phyloP scores from a whole-genome alignment of 116 monocot species.

The Zostera marina region DNA sequence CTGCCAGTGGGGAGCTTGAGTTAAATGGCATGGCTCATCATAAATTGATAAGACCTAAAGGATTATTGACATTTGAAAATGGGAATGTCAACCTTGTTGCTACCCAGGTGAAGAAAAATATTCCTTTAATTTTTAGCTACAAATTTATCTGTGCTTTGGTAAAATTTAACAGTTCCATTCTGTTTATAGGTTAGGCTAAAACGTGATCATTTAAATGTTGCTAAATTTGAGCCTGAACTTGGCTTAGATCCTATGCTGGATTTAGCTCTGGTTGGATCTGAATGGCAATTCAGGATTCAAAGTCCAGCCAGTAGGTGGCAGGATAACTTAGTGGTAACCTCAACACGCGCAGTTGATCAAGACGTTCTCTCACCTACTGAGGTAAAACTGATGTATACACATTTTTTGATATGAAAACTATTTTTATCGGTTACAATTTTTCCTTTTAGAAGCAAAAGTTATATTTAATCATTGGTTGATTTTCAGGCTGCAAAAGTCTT shows the following conservation, averaged over 20 bases:
- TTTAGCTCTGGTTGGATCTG: conserved; percentile 82
- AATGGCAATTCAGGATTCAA: conserved; percentile 97
- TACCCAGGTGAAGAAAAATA: conserved; percentile 51
- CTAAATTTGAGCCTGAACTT: conserved; percentile 96
- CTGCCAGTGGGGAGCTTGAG: conserved; percentile 91
- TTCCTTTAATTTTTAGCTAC: background rate
- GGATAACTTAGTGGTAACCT: conserved; percentile 81
- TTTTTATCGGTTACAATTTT: background rate
- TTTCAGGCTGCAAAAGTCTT: conserved; percentile 85
- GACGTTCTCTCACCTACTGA: conserved; percentile 87
- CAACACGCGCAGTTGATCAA: conserved; percentile 90
- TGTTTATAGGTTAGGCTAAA: conserved; percentile 72
- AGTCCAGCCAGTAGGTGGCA: conserved; percentile 91
- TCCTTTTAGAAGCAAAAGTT: background rate
- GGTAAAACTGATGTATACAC: conserved; percentile 15
- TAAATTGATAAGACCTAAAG: conserved; percentile 72
- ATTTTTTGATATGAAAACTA: background rate
- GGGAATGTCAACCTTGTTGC: conserved; percentile 96
- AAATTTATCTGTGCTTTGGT: background rate
- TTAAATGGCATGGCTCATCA: conserved; percentile 80
- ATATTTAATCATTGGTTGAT: background rate
- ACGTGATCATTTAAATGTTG: conserved; percentile 79
- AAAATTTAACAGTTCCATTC: background rate
- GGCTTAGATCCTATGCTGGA: conserved; percentile 88
- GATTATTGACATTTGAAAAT: conserved; percentile 87